A percentile compares a stretch with the other conserved stretches of the same genome.
phyloP scores from a whole-genome alignment of 2,329 filamentous ascomycete genomes.

The Penicillium sp. region DNA sequence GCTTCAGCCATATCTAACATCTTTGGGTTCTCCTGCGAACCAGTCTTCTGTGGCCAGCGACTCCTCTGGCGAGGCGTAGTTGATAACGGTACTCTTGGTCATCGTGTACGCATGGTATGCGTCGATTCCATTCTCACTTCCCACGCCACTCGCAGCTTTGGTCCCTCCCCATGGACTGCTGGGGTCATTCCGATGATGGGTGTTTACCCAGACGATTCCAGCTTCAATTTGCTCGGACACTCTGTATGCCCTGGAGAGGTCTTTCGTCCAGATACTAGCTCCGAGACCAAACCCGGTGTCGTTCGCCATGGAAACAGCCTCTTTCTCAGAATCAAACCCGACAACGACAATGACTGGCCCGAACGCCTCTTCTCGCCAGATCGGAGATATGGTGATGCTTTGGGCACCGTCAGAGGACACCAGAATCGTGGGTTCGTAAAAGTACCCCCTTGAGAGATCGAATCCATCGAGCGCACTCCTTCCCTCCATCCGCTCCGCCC shows the following conservation, averaged over 20 bases:
- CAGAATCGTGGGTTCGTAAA: slow-evolving; percentile 22
- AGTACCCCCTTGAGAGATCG: slow-evolving; percentile 20
- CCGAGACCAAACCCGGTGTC: slow-evolving; percentile 54
- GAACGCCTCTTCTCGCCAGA: slow-evolving; percentile 50
- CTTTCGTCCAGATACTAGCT: slow-evolving; percentile 54
- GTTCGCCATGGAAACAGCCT: slow-evolving; percentile 53
- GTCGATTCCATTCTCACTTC: slow-evolving; percentile 72
- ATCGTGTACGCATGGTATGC: slow-evolving; percentile 61
- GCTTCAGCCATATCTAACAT: slow-evolving; percentile 60
- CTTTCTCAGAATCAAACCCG: slow-evolving; percentile 49
- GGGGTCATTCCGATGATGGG: slow-evolving; percentile 72
- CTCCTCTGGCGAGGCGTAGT: slow-evolving; percentile 52
- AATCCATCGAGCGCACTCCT: slow-evolving; percentile 16
- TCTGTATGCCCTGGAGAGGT: slow-evolving; percentile 51
- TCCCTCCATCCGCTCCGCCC: slow-evolving; percentile 16
- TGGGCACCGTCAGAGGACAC: background rate
- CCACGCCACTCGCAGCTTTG: slow-evolving; percentile 63
- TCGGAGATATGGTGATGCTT: slow-evolving; percentile 28
- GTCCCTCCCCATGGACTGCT: slow-evolving; percentile 69
- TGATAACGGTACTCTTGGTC: slow-evolving; percentile 51
- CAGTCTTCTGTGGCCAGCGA: slow-evolving; percentile 51
- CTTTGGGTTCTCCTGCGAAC: slow-evolving; percentile 61
- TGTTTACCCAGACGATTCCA: slow-evolving; percentile 52
- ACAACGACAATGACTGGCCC: slow-evolving; percentile 55
- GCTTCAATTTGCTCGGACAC: slow-evolving; percentile 51